Evolutionary conservation across 768 basidiomycete species (phyloP).

Genomic region (Tylopilus subfusipes): DNA sequence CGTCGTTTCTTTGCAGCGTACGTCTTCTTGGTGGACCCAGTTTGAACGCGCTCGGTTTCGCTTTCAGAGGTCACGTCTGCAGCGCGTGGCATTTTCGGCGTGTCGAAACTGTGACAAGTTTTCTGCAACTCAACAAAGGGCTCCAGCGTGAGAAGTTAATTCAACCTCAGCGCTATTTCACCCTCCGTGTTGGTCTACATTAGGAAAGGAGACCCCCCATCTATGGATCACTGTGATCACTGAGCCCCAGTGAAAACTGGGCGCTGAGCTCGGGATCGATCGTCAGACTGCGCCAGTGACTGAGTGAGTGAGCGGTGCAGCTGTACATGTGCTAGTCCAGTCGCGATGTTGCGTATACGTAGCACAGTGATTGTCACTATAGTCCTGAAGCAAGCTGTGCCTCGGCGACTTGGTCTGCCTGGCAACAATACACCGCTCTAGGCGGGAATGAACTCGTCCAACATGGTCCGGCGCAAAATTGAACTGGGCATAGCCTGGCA

Average conservation of each 20-base stretch:
- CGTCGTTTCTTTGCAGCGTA: constrained; percentile 31
- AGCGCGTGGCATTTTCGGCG: constrained; percentile 24
- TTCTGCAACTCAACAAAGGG: constrained; percentile 10
- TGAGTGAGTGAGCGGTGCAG: not conserved
- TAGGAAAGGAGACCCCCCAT: constrained; percentile 17
- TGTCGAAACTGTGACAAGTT: constrained; percentile 12
- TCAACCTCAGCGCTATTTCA: constrained; percentile 9
- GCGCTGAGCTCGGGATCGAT: too few relatives aligned
- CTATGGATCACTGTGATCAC: too few relatives aligned
- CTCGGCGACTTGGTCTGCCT: not conserved
- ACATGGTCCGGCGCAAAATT: not conserved
- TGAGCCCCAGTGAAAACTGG: too few relatives aligned
- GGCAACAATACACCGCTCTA: constrained; percentile 2
- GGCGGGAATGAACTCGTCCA: constrained; percentile 10
- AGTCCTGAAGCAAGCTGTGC: not conserved
- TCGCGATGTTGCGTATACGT: too few relatives aligned
- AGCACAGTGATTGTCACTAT: not conserved
- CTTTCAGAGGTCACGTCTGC: constrained; percentile 27
- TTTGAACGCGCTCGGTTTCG: constrained; percentile 18
- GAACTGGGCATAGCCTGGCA: not conserved
- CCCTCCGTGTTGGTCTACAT: not conserved
- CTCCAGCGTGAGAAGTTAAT: constrained; percentile 19
- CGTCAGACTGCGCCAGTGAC: too few relatives aligned
- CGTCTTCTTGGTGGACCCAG: constrained; percentile 26
- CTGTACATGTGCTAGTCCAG: not conserved